These are phyloP conservation scores for Rhododendron ovatum DNA, from an alignment of 148 eudicot genomes.

Conservation along the genomic window DNA sequence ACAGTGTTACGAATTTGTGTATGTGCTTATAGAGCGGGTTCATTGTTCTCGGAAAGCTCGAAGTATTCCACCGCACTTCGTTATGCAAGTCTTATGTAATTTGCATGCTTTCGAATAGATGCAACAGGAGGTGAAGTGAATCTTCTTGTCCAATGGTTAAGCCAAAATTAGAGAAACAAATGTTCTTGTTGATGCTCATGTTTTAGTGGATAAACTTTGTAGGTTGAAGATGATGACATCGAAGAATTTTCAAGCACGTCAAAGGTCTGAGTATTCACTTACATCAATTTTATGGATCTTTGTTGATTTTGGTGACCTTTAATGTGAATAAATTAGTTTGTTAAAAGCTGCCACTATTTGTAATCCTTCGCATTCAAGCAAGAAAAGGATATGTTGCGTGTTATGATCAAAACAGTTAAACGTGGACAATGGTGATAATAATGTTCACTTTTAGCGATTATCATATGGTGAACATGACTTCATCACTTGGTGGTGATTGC, in stretches of 20 bases:
- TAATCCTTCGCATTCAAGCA: neutral
- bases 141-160: neutral
- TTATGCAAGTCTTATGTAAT: neutral
- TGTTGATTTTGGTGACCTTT: neutral
- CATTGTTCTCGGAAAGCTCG: neutral
- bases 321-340: neutral
- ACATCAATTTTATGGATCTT: neutral
- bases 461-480: neutral
- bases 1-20: neutral
- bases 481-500: neutral
- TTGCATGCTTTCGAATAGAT: neutral
- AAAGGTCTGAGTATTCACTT: conserved; percentile 31
- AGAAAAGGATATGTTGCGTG: neutral
- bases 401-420: neutral
- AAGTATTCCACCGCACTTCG: neutral
- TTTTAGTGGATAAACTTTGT: neutral
- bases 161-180: neutral
- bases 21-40: neutral
- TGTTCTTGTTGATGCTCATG: neutral
- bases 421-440: neutral
- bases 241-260: conserved; percentile 63
- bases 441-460: neutral
- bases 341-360: neutral
- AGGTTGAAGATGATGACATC: conserved; percentile 65
- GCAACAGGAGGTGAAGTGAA: neutral